Evolutionary conservation across 176 grass and related monocot genomes (phyloP).

Genomic region (Pontederia paniculata): DNA sequence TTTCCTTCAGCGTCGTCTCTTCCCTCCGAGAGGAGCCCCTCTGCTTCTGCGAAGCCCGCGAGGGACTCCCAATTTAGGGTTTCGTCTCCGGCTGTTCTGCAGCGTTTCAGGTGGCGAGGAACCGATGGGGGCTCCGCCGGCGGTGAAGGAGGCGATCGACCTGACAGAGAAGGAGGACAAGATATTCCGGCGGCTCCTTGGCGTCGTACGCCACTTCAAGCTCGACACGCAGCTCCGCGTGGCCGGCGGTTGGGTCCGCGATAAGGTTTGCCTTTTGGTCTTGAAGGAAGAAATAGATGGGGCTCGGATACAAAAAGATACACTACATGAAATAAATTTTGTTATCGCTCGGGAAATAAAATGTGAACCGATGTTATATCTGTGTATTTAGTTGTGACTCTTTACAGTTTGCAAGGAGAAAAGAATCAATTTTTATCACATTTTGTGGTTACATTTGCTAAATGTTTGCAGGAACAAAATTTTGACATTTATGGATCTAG

Average conservation of each 20-base stretch:
- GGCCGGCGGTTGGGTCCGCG: conserved; percentile 41
- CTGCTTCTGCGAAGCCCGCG: too few species aligned
- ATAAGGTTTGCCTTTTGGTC: conserved; percentile 20
- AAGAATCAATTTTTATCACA: too few species aligned
- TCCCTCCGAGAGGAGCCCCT: not conserved
- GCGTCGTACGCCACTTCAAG: conserved; percentile 56
- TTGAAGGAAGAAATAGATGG: not conserved
- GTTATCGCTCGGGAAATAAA: too few species aligned
- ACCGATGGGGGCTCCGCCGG: conserved; percentile 5
- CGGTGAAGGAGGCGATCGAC: conserved; percentile 53
- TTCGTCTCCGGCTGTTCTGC: conserved; percentile 1
- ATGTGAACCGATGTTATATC: too few species aligned
- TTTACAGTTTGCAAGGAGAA: too few species aligned
- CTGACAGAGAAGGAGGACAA: conserved; percentile 57
- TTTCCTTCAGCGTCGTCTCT: not conserved
- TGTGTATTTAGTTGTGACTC: too few species aligned
- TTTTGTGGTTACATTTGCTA: too few species aligned
- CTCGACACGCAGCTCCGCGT: conserved; percentile 43
- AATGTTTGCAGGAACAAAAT: too few species aligned
- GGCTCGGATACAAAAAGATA: not conserved
- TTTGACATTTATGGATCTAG: too few species aligned
- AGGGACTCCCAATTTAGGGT: conserved; percentile 2
- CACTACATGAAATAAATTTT: too few species aligned
- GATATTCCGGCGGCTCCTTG: conserved; percentile 64
- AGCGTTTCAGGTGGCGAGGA: conserved; percentile 11